Conservation (phyloP, 2,329 filamentous ascomycete genomes). For the Penicillium sp. region DNA sequence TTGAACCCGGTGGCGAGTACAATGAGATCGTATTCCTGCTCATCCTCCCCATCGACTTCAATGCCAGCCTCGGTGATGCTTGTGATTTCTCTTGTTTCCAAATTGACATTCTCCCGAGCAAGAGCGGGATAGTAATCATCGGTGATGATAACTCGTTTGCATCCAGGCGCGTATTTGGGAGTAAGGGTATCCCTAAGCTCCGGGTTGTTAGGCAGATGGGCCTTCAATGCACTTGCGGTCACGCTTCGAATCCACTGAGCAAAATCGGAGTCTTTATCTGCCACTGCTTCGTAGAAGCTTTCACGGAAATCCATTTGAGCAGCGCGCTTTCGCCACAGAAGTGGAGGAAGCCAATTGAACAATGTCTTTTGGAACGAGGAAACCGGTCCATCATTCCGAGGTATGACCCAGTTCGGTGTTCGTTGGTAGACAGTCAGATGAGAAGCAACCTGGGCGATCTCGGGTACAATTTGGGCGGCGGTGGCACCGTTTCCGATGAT, state of each 20-base stretch:
- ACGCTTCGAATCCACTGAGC: constrained; percentile 43
- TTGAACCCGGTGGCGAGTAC: constrained; percentile 62
- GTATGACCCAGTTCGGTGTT: constrained; percentile 61
- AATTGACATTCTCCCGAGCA: constrained; percentile 18
- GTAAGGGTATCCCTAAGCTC: constrained; percentile 57
- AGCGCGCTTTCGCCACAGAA: constrained; percentile 53
- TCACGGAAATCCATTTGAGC: constrained; percentile 59
- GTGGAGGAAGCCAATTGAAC: constrained; percentile 53
- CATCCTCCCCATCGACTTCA: constrained; percentile 44
- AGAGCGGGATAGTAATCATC: constrained; percentile 25
- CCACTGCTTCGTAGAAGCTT: constrained; percentile 47
- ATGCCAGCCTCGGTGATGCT: constrained; percentile 51
- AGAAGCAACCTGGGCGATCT: constrained; percentile 53
- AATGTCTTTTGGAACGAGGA: constrained; percentile 44
- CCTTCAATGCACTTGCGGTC: constrained; percentile 44
- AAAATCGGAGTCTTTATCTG: constrained; percentile 40
- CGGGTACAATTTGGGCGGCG: constrained; percentile 60
- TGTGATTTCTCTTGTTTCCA: constrained; percentile 54
- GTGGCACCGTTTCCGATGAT: constrained; percentile 65
- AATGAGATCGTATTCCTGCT: constrained; percentile 55
- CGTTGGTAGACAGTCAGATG: constrained; percentile 59
- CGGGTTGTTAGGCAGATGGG: constrained; percentile 49
- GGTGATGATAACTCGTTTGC: constrained; percentile 19
- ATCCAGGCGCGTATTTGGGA: constrained; percentile 41
- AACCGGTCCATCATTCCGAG: constrained; percentile 53